A percentile compares a stretch with the other conserved stretches of the same genome.
Conservation (phyloP, 768 basidiomycete species). For the Tulasnella sp. region DNA sequence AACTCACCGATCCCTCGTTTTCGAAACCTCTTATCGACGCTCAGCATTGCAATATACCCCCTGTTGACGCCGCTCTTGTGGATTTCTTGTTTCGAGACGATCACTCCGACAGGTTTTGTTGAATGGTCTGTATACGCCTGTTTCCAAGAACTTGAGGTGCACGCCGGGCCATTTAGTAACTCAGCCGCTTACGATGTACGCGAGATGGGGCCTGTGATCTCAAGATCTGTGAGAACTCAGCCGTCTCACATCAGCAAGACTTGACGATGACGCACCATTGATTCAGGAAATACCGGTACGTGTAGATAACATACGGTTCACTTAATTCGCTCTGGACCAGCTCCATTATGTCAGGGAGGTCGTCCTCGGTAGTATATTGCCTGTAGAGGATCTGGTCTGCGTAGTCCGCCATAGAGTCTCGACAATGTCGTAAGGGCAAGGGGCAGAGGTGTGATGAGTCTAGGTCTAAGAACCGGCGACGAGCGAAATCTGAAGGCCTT, state of each 20-base stretch:
- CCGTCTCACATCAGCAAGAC: constrained; percentile 36
- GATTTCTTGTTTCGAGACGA: constrained; percentile 94
- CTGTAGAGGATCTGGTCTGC: constrained; percentile 54
- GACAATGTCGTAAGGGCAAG: background rate
- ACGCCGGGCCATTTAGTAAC: background rate
- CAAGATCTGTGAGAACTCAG: constrained; percentile 31
- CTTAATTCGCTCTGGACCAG: constrained; percentile 89
- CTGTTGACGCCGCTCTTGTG: constrained; percentile 72
- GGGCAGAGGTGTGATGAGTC: background rate
- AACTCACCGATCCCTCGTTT: constrained; percentile 87
- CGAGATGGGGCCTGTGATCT: constrained; percentile 73
- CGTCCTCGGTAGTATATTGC: constrained; percentile 69
- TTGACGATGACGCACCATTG: constrained; percentile 73
- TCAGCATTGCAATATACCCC: constrained; percentile 98
- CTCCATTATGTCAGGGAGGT: constrained; percentile 77
- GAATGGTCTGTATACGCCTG: constrained; percentile 59
- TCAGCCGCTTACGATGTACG: constrained; percentile 59
- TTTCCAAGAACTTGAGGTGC: background rate
- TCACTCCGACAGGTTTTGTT: constrained; percentile 74
- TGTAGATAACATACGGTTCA: constrained; percentile 95
- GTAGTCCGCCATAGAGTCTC: background rate
- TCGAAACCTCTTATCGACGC: constrained; percentile 76
- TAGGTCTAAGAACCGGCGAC: background rate
- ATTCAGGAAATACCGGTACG: constrained; percentile 93
- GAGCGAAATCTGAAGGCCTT: background rate